Conservation (phyloP, 2,329 filamentous ascomycete genomes). For the Neofusicoccum laricinum region DNA sequence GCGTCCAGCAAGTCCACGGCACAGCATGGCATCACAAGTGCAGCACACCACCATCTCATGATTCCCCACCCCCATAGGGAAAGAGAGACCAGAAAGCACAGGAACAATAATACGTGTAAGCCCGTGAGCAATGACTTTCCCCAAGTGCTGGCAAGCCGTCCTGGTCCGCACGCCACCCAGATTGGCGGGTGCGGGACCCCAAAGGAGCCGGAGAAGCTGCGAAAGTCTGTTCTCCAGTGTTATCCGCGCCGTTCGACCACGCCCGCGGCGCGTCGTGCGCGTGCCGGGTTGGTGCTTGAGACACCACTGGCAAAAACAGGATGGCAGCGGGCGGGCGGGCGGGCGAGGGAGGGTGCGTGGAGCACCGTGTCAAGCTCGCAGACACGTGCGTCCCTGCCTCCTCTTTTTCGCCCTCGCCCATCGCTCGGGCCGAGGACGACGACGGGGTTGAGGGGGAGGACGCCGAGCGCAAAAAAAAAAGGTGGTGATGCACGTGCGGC, state of each 20-base stretch:
- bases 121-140: not conserved
- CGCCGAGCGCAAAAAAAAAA: not conserved
- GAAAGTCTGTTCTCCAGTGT: slow-evolving; percentile 9
- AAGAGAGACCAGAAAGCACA: not conserved
- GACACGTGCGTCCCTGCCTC: not conserved
- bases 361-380: not conserved
- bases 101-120: not conserved
- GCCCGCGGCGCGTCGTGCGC: not conserved
- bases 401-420: not conserved
- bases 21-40: not conserved
- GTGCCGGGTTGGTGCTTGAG: not conserved
- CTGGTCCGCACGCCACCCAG: slow-evolving; percentile 1
- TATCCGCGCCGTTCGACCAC: slow-evolving; percentile 12
- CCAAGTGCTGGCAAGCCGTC: not conserved
- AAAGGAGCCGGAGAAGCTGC: not conserved
- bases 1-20: not conserved
- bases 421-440: not conserved
- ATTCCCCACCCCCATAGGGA: not conserved
- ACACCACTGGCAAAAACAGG: not conserved
- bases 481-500: not conserved
- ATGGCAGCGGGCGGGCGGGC: not conserved
- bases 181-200: not conserved
- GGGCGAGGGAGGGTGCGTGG: not conserved
- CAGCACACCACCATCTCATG: slow-evolving; percentile 13
- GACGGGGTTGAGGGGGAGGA: not conserved